Evolutionary conservation across 2,329 filamentous ascomycete species (phyloP).

Genomic region (Phialophora chinensis): DNA sequence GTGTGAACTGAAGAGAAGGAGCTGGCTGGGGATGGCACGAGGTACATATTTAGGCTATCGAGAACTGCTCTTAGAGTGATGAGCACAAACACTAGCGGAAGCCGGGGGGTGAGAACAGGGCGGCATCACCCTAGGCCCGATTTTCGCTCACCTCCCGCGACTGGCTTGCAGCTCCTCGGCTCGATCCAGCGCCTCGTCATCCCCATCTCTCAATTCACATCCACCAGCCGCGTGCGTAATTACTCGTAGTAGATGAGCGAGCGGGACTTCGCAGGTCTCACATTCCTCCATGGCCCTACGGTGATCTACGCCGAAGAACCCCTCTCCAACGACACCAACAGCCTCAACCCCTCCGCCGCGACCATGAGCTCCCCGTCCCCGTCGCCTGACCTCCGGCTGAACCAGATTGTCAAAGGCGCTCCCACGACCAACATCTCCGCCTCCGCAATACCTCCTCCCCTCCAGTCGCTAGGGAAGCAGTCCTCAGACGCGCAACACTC

Average conservation of each 20-base stretch:
- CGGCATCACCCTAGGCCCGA: too few species aligned
- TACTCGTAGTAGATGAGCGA: conserved; percentile 1
- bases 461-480: conserved; percentile 40
- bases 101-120: too few species aligned
- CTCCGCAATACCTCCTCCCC: conserved; percentile 50
- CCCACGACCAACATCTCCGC: conserved; percentile 66
- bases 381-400: conserved; percentile 67
- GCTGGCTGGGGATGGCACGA: conserved; percentile 8
- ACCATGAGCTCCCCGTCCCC: conserved; percentile 42
- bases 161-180: not conserved
- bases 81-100: not conserved
- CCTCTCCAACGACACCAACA: conserved; percentile 1
- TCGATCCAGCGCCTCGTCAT: conserved; percentile 4
- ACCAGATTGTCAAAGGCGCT: conserved; percentile 91
- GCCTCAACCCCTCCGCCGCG: not conserved
- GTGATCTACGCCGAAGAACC: conserved; percentile 11
- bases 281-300: conserved; percentile 23
- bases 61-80: conserved; percentile 3
- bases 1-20: conserved; percentile 8
- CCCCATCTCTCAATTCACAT: not conserved
- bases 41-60: not conserved
- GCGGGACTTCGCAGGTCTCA: conserved; percentile 1
- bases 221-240: not conserved
- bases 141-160: not conserved
- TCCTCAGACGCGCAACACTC: conserved; percentile 28